phyloP scores from a whole-genome alignment of 768 basidiomycete genomes.

The Tephrocybe sp. region DNA sequence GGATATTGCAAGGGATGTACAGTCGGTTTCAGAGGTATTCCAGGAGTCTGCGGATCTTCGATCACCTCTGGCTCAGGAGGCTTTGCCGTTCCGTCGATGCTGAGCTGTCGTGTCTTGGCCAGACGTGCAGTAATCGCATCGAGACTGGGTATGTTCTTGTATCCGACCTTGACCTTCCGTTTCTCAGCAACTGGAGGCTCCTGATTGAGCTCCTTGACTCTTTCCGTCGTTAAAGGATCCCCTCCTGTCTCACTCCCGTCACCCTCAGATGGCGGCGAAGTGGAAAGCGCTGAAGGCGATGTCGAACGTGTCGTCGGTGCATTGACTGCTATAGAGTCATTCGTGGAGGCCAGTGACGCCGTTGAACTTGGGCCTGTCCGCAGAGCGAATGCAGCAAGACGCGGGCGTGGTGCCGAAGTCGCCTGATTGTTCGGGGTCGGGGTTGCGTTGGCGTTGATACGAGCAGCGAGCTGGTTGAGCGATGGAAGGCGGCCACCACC shows the following conservation, averaged over 20 bases:
- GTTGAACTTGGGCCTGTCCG: constrained; percentile 63
- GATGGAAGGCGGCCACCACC: constrained; percentile 56
- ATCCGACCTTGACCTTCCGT: constrained; percentile 54
- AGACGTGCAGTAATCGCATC: constrained; percentile 83
- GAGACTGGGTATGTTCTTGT: constrained; percentile 86
- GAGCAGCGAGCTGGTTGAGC: constrained; percentile 79
- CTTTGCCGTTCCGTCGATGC: constrained; percentile 61
- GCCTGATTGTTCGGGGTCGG: constrained; percentile 22
- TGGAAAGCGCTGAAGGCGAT: constrained; percentile 56
- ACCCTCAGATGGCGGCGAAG: constrained; percentile 48
- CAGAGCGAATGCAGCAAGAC: constrained; percentile 71
- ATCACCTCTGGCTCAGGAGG: constrained; percentile 79
- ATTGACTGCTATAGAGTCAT: constrained; percentile 70
- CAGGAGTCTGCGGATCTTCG: constrained; percentile 82
- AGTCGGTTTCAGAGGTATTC: constrained; percentile 65
- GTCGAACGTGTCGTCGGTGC: constrained; percentile 64
- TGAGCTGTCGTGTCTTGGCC: constrained; percentile 67
- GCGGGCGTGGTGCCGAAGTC: constrained; percentile 53
- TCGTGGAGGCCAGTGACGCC: constrained; percentile 48
- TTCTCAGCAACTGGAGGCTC: constrained; percentile 38
- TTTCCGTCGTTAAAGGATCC: constrained; percentile 65
- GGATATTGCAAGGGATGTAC: constrained; percentile 85
- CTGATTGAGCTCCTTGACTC: constrained; percentile 61
- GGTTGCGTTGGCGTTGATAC: constrained; percentile 53
- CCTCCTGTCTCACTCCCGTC: constrained; percentile 33